Evolutionary conservation across 306 rosid species (phyloP).

Genomic region (Vigna angularis): DNA sequence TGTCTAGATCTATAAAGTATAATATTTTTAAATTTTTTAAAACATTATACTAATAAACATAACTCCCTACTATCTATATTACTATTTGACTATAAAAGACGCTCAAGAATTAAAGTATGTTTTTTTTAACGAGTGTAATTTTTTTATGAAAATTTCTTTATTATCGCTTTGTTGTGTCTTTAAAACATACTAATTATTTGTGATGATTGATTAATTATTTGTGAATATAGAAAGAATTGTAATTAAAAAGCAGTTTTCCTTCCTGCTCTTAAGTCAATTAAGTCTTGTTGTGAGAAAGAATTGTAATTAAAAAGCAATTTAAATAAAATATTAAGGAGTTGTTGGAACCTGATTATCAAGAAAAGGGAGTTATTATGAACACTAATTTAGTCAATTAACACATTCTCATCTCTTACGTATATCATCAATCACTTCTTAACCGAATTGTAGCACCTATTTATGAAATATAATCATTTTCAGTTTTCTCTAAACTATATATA

Average conservation of each 20-base stretch:
- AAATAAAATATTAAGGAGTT: constrained; percentile 12
- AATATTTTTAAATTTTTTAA: too few relatives aligned
- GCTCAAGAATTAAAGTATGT: background rate
- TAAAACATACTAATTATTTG: too few relatives aligned
- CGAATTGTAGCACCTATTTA: background rate
- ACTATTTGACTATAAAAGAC: too few relatives aligned
- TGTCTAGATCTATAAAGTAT: too few relatives aligned
- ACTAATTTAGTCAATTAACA: constrained; percentile 6
- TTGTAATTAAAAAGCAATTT: background rate
- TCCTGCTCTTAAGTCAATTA: background rate
- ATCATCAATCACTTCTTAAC: constrained; percentile 6
- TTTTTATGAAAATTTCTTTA: too few relatives aligned
- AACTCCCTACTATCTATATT: too few relatives aligned
- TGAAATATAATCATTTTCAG: background rate
- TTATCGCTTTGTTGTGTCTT: too few relatives aligned
- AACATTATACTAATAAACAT: too few relatives aligned
- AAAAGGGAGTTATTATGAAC: constrained; percentile 11
- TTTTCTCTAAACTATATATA: background rate
- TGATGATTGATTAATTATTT: background rate
- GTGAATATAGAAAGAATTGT: background rate
- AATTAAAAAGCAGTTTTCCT: background rate
- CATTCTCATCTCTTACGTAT: constrained; percentile 8
- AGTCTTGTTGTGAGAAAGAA: background rate
- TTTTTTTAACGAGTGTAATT: too few relatives aligned
- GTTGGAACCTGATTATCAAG: constrained; percentile 14